Evolutionary conservation across 2,329 filamentous ascomycete species (phyloP).

Genomic region (Aureobasidium sp.): DNA sequence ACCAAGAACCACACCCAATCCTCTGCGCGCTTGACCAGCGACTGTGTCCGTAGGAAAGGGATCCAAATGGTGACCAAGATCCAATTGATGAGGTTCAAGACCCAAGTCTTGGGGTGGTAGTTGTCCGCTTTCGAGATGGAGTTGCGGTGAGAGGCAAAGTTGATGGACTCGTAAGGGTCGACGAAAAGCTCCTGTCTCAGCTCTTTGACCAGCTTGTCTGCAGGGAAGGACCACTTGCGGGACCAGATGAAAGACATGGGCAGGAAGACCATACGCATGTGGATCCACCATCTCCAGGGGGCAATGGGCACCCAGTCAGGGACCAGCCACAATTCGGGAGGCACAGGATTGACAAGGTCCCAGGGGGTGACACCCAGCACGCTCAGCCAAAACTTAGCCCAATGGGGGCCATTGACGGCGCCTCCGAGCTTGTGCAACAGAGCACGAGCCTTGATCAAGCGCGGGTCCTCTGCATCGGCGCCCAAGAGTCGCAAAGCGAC

Average conservation of each 20-base stretch:
- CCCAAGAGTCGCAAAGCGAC: slow-evolving; percentile 72
- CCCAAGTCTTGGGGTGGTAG: slow-evolving; percentile 84
- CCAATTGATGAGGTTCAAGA: slow-evolving; percentile 75
- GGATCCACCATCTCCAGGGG: slow-evolving; percentile 96
- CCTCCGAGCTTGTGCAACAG: slow-evolving; percentile 81
- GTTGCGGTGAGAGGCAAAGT: slow-evolving; percentile 74
- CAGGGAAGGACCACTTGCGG: slow-evolving; percentile 68
- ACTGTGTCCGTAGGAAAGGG: slow-evolving; percentile 63
- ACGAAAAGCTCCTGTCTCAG: slow-evolving; percentile 77
- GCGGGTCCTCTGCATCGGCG: slow-evolving; percentile 71
- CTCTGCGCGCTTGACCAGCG: slow-evolving; percentile 65
- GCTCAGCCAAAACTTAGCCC: slow-evolving; percentile 94
- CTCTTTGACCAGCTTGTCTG: slow-evolving; percentile 55
- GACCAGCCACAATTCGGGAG: slow-evolving; percentile 76
- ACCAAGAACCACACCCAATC: slow-evolving; percentile 76
- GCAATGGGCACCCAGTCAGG: slow-evolving; percentile 25
- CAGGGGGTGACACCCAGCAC: slow-evolving; percentile 76
- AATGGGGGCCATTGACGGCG: slow-evolving; percentile 77
- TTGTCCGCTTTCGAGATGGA: slow-evolving; percentile 74
- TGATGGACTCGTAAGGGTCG: slow-evolving; percentile 68
- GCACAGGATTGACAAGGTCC: slow-evolving; percentile 91
- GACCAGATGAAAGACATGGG: slow-evolving; percentile 90
- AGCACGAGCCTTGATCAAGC: slow-evolving; percentile 77
- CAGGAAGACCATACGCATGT: slow-evolving; percentile 93
- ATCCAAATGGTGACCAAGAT: slow-evolving; percentile 72